These are phyloP conservation scores for Gentiana straminea DNA, from an alignment of 257 asterid genomes.

Conservation along the genomic window DNA sequence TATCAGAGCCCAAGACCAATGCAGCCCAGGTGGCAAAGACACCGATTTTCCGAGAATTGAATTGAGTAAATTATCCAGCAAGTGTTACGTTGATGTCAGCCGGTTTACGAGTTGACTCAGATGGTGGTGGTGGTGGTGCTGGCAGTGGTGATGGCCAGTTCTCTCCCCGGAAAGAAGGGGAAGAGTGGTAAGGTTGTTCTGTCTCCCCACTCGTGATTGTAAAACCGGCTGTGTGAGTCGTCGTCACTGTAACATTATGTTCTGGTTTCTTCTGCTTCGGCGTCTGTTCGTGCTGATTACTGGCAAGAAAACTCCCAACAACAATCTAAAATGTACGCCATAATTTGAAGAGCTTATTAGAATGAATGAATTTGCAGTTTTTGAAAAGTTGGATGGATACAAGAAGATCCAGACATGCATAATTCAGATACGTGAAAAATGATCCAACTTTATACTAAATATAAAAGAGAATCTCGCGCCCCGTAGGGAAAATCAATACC, in stretches of 20 bases:
- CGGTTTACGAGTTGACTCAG: conserved; percentile 28
- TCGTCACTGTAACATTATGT: conserved; percentile 6
- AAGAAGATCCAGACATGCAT: too few species aligned
- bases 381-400: too few species aligned
- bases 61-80: conserved; percentile 20
- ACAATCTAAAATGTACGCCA: conserved; percentile 43
- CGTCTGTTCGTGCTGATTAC: conserved; percentile 58
- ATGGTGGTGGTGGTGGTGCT: conserved; percentile 16
- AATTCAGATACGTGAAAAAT: too few species aligned
- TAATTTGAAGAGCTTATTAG: neutral
- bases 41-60: neutral
- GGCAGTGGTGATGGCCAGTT: conserved; percentile 47
- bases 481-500: conserved; percentile 24
- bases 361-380: too few species aligned
- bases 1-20: conserved; percentile 6
- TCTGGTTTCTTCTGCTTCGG: conserved; percentile 55
- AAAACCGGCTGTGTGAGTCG: conserved; percentile 29
- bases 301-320: conserved; percentile 82
- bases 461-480: too few species aligned
- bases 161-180: conserved; percentile 61
- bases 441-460: too few species aligned
- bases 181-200: conserved; percentile 36
- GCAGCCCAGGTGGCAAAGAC: conserved; percentile 19
- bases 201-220: conserved; percentile 44
- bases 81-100: conserved; percentile 49